Percentiles rank a stretch among this genome's conserved stretches.
Evolutionary conservation across 2,329 filamentous ascomycete species (phyloP).

Genomic region (Camptophora hylomeconis): DNA sequence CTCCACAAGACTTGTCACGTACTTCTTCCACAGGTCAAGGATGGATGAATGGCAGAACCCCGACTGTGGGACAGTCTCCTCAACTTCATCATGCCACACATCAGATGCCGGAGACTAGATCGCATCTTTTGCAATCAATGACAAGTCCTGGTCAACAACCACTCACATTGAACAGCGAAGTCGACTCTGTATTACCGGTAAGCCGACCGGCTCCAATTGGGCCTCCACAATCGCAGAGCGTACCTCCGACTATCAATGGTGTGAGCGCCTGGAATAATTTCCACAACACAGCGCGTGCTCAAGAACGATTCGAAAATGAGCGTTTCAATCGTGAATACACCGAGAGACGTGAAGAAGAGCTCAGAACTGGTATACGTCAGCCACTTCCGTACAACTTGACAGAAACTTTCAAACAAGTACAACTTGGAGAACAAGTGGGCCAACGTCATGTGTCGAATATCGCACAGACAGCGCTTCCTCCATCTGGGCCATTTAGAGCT

Average conservation of each 20-base stretch:
- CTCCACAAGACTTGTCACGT: constrained; percentile 32
- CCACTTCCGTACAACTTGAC: constrained; percentile 26
- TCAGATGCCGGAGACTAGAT: constrained; percentile 21
- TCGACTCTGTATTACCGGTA: constrained; percentile 27
- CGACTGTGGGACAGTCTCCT: constrained; percentile 15
- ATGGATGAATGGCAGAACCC: constrained; percentile 17
- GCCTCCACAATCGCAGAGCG: constrained; percentile 27
- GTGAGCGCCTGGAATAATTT: constrained; percentile 33
- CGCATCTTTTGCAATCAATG: constrained; percentile 17
- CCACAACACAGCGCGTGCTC: constrained; percentile 25
- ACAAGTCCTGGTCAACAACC: constrained; percentile 27
- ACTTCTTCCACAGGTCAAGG: constrained; percentile 27
- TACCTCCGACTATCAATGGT: constrained; percentile 9
- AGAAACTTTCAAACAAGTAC: constrained; percentile 35
- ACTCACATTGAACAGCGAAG: constrained; percentile 20
- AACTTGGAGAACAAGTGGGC: constrained; percentile 26
- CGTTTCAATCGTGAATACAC: constrained; percentile 27
- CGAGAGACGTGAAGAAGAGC: constrained; percentile 26
- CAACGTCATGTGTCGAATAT: constrained; percentile 27
- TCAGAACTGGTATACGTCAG: constrained; percentile 20
- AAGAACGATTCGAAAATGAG: constrained; percentile 29
- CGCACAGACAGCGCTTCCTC: constrained; percentile 22
- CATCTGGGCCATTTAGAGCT: constrained; percentile 25
- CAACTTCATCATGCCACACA: constrained; percentile 14
- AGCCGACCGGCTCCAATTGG: constrained; percentile 33